Evolutionary conservation across 495 filamentous ascomycete genomes (phyloP), one percentile per base, ranked within the genome.

Genomic region (Chaetomium cochliodes): DNA sequence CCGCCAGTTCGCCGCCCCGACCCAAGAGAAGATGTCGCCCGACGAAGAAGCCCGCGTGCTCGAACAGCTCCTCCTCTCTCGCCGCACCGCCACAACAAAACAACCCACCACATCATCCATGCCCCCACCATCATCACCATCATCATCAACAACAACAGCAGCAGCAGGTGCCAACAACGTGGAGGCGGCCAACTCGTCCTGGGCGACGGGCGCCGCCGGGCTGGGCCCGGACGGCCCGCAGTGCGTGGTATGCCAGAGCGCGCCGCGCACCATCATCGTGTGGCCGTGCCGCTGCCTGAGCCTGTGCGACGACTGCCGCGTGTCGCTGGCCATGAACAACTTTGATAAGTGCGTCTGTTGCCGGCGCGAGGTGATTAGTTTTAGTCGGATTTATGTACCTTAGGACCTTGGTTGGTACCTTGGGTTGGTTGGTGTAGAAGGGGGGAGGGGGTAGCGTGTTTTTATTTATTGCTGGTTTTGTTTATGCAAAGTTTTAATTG

Each of bases 221-320:
- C 83, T 93, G 26, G 91, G 88, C 2, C 79, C 82, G 1, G 85
- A 86, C 53, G 92, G 93, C 0, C 93, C 92, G 5, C 88, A 90
- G 58, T 98, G 94, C 72, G 94, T 97, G 1, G 90, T 98, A 5
- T 98, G 94, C 71, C 94, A 98, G 72, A 85, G 85, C 28, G 84
- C 81, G n/a, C 90, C 92, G 20, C 84, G 94, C 25, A 96, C 90
- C 5, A 89, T 98, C 57, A 89, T 98, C 60, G 89, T 96, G 4
- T 98, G 96, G 96, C 94, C 94, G 3, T 98, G 94, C 71, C 87
- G 96, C 22, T 98, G 94, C 73, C 81, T 98, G 51, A 92, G 91
- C 65, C 80, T 97, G 26, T 98, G 94, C 71, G 94, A 98, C 72
- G 94, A 98, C 60, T 98, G 94, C 74, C 82, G 94, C 22, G 89